These are phyloP conservation scores for Volutella citrinella DNA, from an alignment of 2,329 filamentous ascomycete species.

Conservation along the genomic window DNA sequence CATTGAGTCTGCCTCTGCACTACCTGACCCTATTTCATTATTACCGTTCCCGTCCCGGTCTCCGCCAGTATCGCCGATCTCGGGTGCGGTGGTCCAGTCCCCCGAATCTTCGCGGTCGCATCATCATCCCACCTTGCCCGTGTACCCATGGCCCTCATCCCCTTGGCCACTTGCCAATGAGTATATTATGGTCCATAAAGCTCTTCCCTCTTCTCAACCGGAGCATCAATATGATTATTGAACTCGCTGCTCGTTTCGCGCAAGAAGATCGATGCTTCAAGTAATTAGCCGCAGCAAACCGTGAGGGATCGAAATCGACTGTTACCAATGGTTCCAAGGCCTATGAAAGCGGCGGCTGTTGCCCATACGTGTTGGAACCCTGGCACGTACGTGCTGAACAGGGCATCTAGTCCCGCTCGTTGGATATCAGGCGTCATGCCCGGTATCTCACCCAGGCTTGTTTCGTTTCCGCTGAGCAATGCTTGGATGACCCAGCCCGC, in stretches of 20 bases:
- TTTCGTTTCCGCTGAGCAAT: slow-evolving; percentile 9
- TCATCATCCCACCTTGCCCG: too few relatives aligned
- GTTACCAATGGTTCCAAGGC: slow-evolving; percentile 8
- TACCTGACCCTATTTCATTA: too few relatives aligned
- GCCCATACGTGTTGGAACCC: slow-evolving; percentile 15
- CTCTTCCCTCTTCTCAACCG: slow-evolving; percentile 7
- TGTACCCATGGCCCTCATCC: too few relatives aligned
- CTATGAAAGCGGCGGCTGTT: slow-evolving; percentile 10
- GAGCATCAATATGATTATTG: slow-evolving; percentile 11
- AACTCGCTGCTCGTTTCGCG: slow-evolving; percentile 11
- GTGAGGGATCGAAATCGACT: too few relatives aligned
- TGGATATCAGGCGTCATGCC: slow-evolving; percentile 11
- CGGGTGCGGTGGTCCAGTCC: too few relatives aligned
- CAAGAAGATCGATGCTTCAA: slow-evolving; percentile 9
- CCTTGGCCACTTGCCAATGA: too few relatives aligned
- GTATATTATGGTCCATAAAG: too few relatives aligned
- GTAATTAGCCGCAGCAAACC: background rate
- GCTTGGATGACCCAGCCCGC: slow-evolving; percentile 6
- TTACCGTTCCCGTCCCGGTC: too few relatives aligned
- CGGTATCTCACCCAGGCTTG: slow-evolving; percentile 2
- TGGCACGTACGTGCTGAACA: slow-evolving; percentile 2
- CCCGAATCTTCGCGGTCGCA: too few relatives aligned
- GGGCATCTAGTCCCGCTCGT: slow-evolving; percentile 1
- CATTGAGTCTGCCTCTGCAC: too few relatives aligned
- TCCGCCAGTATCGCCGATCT: too few relatives aligned